These are phyloP conservation scores for Kernera saxatilis DNA, from an alignment of 345 rosid species.

Conservation along the genomic window DNA sequence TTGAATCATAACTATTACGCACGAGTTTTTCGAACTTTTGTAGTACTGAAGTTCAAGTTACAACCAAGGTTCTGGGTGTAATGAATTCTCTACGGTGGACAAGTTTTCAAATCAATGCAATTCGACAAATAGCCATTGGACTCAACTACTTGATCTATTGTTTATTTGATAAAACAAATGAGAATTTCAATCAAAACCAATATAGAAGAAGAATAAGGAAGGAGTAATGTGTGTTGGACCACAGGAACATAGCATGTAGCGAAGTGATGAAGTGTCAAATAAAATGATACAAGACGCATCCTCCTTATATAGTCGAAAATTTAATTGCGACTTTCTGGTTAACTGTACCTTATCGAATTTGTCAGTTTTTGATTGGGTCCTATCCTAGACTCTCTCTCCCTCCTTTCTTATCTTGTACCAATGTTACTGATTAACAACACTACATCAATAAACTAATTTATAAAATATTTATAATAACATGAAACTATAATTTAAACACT, in stretches of 20 bases:
- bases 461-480: neutral
- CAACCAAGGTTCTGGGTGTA: neutral
- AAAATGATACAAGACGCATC: slow-evolving; percentile 7
- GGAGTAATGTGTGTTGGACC: neutral
- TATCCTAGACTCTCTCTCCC: neutral
- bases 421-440: neutral
- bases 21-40: no score
- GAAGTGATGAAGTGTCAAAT: slow-evolving; percentile 3
- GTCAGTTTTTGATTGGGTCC: neutral
- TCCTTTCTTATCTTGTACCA: slow-evolving; percentile 6
- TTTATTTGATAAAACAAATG: neutral
- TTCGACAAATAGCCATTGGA: neutral
- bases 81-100: neutral
- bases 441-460: no score
- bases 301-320: neutral
- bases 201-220: neutral
- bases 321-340: neutral
- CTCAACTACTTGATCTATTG: neutral
- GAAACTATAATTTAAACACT: neutral
- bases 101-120: neutral
- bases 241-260: slow-evolving; percentile 20
- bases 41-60: neutral
- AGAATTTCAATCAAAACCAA: neutral
- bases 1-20: no score
- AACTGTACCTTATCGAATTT: slow-evolving; percentile 6